Base-by-base conservation (phyloP, 257 asterid species). In the Solanum commersonii region DNA sequence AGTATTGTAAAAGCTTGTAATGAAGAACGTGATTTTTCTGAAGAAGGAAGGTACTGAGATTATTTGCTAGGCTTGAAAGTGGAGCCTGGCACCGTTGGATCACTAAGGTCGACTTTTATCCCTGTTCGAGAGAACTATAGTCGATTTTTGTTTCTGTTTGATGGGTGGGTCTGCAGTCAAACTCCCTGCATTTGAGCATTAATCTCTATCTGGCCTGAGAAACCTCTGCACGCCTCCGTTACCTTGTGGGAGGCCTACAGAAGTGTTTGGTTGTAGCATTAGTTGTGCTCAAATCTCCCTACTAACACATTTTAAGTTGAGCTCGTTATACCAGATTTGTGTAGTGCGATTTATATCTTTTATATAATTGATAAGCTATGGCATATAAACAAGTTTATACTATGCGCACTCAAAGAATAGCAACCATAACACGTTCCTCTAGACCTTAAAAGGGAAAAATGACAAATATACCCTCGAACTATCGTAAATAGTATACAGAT, bases 401-500 rank as follows among this genome's bases (percentile, higher is more conserved):
- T 3, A 59, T 59, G 27, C 27, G 1, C 13, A 22, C 25, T 59
- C 67, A 8, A 59, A 59, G 25, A 59, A 22, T 59, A 20, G 2
- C 12, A 44, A 44, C 18, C 2, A 44, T 44, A 44, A 4, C 52
- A 12, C 0, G 52, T 44, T 44, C 33, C 42, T 76, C 56, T n/a
- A n/a, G 83, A 74, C 33, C 25, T 76, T 11, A 4, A 44, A 44
- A 44, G 18, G 52, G 15, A 12, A 44, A 44, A 44, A 12, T 11
- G 6, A 13, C 6, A 12, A 44, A 44, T 44, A 44, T 44, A 0
- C 6, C 0, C 1, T 0, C 6, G 0, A 13, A 12, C 52, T 44
- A 44, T 44, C 16, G 0, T 44, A 12, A 13, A 44, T 44, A 44
- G 52, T 12, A 44, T 12, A 44, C 52, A 44, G 0, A 44, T 44